Conservation (phyloP, 805 yeast species). For the Lipomyces mesembrius region DNA sequence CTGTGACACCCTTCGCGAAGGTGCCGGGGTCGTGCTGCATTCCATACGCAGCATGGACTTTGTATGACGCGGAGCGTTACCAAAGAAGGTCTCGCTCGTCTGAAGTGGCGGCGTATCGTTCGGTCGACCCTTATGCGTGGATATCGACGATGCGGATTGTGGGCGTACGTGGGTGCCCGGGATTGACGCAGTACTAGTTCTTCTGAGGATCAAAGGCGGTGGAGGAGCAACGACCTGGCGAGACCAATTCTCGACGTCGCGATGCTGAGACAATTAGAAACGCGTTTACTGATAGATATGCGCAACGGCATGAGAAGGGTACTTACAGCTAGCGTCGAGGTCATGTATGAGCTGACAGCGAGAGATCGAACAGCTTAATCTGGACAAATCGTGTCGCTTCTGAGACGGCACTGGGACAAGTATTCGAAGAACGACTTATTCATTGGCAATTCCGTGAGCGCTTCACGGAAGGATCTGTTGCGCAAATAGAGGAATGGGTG, state of each 20-base stretch:
- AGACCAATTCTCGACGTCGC: constrained; percentile 35
- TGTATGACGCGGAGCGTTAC: constrained; percentile 10
- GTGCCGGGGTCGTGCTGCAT: not conserved
- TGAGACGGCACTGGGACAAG: too few relatives aligned
- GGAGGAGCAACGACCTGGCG: constrained; percentile 28
- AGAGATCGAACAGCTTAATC: not conserved
- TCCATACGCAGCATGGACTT: not conserved
- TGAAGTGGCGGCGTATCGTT: not conserved
- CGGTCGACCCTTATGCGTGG: constrained; percentile 3
- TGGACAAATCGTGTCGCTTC: not conserved
- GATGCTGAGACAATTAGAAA: constrained; percentile 15
- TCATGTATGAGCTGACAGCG: not conserved
- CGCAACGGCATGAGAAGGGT: not conserved
- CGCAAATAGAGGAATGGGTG: not conserved
- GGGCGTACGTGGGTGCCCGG: constrained; percentile 6
- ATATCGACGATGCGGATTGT: not conserved
- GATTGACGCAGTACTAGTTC: constrained; percentile 11
- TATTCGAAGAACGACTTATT: too few relatives aligned
- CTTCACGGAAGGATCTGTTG: not conserved
- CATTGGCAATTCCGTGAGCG: not conserved
- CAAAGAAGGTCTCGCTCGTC: constrained; percentile 1
- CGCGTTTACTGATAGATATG: not conserved
- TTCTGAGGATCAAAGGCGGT: constrained; percentile 17
- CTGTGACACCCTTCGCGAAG: not conserved
- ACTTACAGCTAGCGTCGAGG: constrained; percentile 19